Evolutionary conservation across 1,284 basidiomycete species (phyloP).

Genomic region (Ceratobasidium sp.): DNA sequence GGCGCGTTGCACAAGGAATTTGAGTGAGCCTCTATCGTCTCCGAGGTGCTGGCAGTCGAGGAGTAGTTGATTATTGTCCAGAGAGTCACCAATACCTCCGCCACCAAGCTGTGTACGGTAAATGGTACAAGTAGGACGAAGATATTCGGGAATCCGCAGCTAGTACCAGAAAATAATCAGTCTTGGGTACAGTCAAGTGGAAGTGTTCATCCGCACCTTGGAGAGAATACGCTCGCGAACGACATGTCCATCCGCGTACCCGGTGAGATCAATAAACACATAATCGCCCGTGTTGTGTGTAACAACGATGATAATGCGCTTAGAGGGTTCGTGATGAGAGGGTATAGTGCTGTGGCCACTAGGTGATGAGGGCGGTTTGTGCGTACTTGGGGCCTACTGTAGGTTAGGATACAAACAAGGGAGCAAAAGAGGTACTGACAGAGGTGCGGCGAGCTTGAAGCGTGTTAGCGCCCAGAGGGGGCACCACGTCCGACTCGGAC

Average conservation of each 20-base stretch:
- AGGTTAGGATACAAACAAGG: no score
- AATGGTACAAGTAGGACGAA: slow-evolving; percentile 80
- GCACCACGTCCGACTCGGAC: neutral
- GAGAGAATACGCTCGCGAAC: slow-evolving; percentile 89
- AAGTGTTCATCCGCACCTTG: slow-evolving; percentile 67
- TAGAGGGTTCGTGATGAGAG: slow-evolving; percentile 49
- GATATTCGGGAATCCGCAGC: slow-evolving; percentile 88
- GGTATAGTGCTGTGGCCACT: neutral
- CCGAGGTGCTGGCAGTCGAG: slow-evolving; percentile 79
- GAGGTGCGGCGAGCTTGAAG: neutral
- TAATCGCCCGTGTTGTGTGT: slow-evolving; percentile 87
- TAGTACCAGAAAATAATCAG: slow-evolving; percentile 57
- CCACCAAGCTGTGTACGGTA: slow-evolving; percentile 87
- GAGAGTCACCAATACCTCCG: slow-evolving; percentile 76
- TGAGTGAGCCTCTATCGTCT: slow-evolving; percentile 81
- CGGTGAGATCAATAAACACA: slow-evolving; percentile 82
- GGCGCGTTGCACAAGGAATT: slow-evolving; percentile 76
- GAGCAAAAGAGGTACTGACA: neutral
- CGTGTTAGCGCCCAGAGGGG: neutral
- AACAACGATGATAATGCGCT: slow-evolving; percentile 76
- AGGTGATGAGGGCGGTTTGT: neutral
- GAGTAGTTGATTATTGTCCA: slow-evolving; percentile 77
- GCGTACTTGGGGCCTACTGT: neutral
- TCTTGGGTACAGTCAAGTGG: neutral
- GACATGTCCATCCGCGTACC: slow-evolving; percentile 74